Percentiles rank a stretch among this genome's conserved stretches.
Conservation (phyloP, 306 rosid genomes). For the Ceratonia siliqua region DNA sequence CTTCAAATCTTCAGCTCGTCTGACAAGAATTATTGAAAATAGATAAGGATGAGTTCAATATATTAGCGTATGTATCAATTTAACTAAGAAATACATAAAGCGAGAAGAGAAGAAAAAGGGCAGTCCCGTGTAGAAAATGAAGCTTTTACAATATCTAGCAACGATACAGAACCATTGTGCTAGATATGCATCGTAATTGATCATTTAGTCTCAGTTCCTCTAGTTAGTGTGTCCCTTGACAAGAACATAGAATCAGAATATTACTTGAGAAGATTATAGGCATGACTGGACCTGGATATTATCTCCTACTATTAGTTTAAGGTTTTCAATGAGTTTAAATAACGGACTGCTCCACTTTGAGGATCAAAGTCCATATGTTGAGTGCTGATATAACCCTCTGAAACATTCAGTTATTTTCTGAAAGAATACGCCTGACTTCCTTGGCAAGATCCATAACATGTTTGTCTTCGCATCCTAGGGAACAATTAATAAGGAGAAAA, state of each 20-base stretch:
- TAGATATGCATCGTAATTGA: neutral
- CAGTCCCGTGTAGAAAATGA: neutral
- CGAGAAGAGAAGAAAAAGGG: neutral
- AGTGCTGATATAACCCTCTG: conserved; percentile 8
- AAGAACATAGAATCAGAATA: neutral
- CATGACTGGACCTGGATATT: neutral
- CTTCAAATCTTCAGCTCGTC: neutral
- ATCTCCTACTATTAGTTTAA: neutral
- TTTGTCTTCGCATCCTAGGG: conserved; percentile 62
- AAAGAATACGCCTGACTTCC: conserved; percentile 74
- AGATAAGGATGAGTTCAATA: neutral
- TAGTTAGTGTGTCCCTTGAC: neutral
- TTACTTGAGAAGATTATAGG: neutral
- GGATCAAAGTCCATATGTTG: neutral
- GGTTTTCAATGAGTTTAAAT: conserved; percentile 24
- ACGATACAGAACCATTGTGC: neutral
- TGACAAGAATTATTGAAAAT: neutral
- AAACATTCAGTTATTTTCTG: conserved; percentile 46
- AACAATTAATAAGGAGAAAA: neutral
- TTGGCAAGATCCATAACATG: conserved; percentile 79
- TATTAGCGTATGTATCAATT: neutral
- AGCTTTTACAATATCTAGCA: neutral
- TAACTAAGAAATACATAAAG: no score
- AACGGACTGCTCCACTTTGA: neutral
- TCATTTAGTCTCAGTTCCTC: neutral